Percentiles rank a stretch among this genome's conserved stretches.
These are phyloP conservation scores for Berkeleyomyces rouxiae DNA, from an alignment of 2,329 filamentous ascomycete species.

Conservation along the genomic window DNA sequence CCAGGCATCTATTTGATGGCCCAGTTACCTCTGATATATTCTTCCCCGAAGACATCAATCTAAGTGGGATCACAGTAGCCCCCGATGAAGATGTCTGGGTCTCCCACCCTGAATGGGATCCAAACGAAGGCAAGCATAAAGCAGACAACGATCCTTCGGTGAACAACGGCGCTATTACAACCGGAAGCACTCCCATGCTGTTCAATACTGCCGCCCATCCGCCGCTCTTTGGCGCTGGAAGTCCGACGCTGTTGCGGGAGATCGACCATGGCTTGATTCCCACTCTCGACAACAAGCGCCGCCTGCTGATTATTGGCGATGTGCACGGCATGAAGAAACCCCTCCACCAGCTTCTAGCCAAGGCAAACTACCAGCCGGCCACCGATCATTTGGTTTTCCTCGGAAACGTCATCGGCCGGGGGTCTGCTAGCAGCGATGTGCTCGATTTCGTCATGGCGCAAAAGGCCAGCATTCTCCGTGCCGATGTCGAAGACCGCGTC, in stretches of 20 bases:
- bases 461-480: conserved; percentile 66
- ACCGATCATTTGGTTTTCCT: conserved; percentile 58
- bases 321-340: conserved; percentile 74
- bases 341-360: conserved; percentile 46
- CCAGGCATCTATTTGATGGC: conserved; percentile 12
- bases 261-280: conserved; percentile 21
- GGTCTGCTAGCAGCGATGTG: conserved; percentile 67
- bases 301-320: conserved; percentile 74
- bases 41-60: background rate
- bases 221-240: conserved; percentile 18
- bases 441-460: conserved; percentile 57
- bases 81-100: background rate
- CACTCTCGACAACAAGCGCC: conserved; percentile 27
- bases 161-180: background rate
- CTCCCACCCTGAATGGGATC: background rate
- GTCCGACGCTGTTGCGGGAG: conserved; percentile 19
- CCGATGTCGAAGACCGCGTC: conserved; percentile 82
- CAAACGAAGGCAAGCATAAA: background rate
- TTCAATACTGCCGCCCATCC: conserved; percentile 27
- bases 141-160: conserved; percentile 8
- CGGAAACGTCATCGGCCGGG: conserved; percentile 57
- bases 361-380: conserved; percentile 40
- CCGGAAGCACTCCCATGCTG: conserved; percentile 20
- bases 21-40: conserved; percentile 6
- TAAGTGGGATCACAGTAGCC: background rate